Evolutionary conservation across 805 yeast species (phyloP), one percentile per base, ranked within the genome.

Genomic region (Metschnikowia lunata): DNA sequence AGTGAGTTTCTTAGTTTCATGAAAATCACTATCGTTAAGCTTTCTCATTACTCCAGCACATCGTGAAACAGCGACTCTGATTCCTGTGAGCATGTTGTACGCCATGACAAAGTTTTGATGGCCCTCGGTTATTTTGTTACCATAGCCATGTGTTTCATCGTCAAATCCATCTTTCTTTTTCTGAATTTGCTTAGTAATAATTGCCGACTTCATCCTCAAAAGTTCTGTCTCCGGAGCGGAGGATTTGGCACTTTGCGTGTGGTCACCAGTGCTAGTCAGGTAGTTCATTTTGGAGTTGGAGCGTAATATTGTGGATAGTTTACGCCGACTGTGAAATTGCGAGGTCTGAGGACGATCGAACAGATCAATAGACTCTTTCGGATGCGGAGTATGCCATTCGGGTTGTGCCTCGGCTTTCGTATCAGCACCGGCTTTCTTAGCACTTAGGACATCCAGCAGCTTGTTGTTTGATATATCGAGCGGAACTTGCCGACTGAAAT

Each of bases 31-130:
- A 39, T 80, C 83, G 1, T 74, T 75, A 34, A 93, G 67, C 14
- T 84, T 83, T 42, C 84, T 78, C 78, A 88, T 85, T 9, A 84
- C 74, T 31, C 95, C 95, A 0, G 97, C 87, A 56, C 95, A 85
- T 46, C 97, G 72, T 4, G 96, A 88, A 0, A 93, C 98, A 0
- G 97, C 90, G 8, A 89, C 95, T 45, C 99, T 76, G 37, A 93
- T 93, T 2, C 99, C 99, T 0, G 98, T 90, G 46, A 95, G 75
- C 97, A 93, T 91, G 63, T 91, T 89, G 64, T 93, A 95, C 1
- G 97, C 99, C 73, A 91, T 82, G 26, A 89, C 87, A 57, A 84
- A 93, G 62, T 90, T 93, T 40, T 81, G 88, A 60, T 93, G 98
- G 35, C 97, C 97, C 64, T 93, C 98, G 50, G 84, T 78, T 33